Conservation (phyloP, 306 rosid species). For the Dryas alaskensis region DNA sequence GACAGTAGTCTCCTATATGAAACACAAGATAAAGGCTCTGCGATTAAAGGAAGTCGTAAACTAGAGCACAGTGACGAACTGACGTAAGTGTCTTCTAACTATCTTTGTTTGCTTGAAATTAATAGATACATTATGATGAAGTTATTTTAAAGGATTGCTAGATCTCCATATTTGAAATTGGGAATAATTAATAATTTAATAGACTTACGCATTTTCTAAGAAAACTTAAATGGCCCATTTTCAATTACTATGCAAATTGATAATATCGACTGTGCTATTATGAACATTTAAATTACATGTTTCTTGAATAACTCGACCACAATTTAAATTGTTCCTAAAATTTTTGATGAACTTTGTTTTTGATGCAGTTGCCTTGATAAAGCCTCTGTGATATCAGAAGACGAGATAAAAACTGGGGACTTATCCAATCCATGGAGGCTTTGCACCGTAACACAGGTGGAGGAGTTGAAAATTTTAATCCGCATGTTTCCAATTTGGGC, state of each 20-base stretch:
- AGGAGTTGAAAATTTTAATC: constrained; percentile 85
- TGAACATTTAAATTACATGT: neutral
- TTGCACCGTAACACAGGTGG: constrained; percentile 93
- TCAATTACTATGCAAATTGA: neutral
- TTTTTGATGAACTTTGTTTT: constrained; percentile 3
- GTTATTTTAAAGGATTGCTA: neutral
- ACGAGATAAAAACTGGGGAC: constrained; percentile 51
- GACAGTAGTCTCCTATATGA: constrained; percentile 77
- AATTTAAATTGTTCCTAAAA: neutral
- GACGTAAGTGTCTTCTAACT: constrained; percentile 43
- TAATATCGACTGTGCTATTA: neutral
- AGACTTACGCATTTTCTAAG: neutral
- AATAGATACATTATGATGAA: neutral
- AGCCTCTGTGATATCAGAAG: constrained; percentile 72
- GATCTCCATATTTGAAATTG: too few species aligned
- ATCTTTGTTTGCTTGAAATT: neutral
- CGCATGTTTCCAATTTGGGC: constrained; percentile 99
- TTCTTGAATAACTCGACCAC: neutral
- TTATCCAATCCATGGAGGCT: constrained; percentile 76
- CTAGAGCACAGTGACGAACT: constrained; percentile 79
- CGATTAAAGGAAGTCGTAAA: constrained; percentile 94
- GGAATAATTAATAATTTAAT: too few species aligned
- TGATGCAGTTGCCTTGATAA: constrained; percentile 81
- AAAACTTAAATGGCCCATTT: neutral
- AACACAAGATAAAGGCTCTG: constrained; percentile 68